Percentiles rank a stretch among this genome's conserved stretches.
Conservation (phyloP, 2,329 filamentous ascomycete genomes). For the Trichophyton benhamiae region DNA sequence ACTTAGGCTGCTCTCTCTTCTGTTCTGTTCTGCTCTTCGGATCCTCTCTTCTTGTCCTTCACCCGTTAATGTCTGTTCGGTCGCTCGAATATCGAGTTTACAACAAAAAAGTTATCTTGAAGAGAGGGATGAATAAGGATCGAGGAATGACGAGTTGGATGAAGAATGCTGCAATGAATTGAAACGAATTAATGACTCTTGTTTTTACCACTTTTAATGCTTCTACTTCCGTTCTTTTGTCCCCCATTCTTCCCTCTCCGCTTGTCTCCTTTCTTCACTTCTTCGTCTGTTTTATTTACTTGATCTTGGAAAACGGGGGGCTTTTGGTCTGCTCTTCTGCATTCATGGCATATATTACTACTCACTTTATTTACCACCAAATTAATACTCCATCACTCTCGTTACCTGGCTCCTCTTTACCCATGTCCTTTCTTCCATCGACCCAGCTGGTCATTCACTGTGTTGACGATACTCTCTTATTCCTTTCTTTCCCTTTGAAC, state of each 20-base stretch:
- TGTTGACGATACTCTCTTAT: background rate
- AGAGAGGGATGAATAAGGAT: too few relatives aligned
- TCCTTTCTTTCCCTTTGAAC: background rate
- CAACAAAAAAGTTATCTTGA: background rate
- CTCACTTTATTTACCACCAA: background rate
- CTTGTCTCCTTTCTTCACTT: conserved; percentile 3
- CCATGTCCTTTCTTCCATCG: too few relatives aligned
- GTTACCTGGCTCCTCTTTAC: too few relatives aligned
- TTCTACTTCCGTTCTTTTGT: background rate
- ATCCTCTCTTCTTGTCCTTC: too few relatives aligned
- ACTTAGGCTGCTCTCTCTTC: background rate
- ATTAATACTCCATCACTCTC: background rate
- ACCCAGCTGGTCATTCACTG: too few relatives aligned
- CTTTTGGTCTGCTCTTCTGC: conserved; percentile 2
- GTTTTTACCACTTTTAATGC: background rate
- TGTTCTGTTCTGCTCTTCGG: background rate
- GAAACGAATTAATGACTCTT: background rate
- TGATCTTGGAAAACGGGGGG: background rate
- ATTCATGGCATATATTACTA: background rate
- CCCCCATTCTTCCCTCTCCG: background rate
- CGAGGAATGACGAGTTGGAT: background rate
- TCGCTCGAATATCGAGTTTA: background rate
- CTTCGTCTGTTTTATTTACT: background rate
- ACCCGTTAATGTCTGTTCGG: too few relatives aligned
- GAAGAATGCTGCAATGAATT: conserved; percentile 1